These are phyloP conservation scores for Fusarium albosuccineum DNA, from an alignment of 2,329 filamentous ascomycete species.

Conservation along the genomic window DNA sequence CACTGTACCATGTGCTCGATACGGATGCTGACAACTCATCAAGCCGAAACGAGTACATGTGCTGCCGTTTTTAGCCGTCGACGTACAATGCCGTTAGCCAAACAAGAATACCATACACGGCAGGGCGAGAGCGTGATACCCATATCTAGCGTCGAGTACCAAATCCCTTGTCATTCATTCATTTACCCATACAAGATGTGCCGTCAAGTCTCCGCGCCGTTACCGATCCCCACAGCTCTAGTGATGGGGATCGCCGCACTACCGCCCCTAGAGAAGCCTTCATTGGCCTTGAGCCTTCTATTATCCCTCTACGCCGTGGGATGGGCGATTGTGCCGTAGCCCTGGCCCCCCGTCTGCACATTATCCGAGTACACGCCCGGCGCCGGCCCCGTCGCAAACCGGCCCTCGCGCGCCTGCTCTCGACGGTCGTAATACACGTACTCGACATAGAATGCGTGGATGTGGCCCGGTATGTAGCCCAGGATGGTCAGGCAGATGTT, in stretches of 20 bases:
- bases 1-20: not conserved
- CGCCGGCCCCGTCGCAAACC: constrained; percentile 65
- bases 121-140: not conserved
- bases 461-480: constrained; percentile 81
- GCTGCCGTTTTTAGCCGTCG: not conserved
- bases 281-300: not conserved
- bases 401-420: constrained; percentile 72
- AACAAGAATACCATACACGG: not conserved
- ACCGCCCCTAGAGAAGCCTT: not conserved
- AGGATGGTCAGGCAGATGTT: constrained; percentile 76
- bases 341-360: constrained; percentile 79
- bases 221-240: not conserved
- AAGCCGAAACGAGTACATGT: constrained; percentile 1
- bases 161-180: constrained; percentile 3
- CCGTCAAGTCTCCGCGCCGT: not conserved
- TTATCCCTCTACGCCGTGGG: constrained; percentile 31
- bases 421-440: constrained; percentile 85
- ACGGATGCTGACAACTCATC: constrained; percentile 11
- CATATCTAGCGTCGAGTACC: not conserved
- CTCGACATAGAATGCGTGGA: constrained; percentile 85
- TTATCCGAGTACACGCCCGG: constrained; percentile 79
- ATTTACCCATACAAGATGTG: not conserved
- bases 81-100: not conserved
- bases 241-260: constrained; percentile 1
- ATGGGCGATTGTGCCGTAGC: constrained; percentile 67